These are phyloP conservation scores for Fraxinus angustifolia DNA, from an alignment of 305 asterid species.

Conservation along the genomic window DNA sequence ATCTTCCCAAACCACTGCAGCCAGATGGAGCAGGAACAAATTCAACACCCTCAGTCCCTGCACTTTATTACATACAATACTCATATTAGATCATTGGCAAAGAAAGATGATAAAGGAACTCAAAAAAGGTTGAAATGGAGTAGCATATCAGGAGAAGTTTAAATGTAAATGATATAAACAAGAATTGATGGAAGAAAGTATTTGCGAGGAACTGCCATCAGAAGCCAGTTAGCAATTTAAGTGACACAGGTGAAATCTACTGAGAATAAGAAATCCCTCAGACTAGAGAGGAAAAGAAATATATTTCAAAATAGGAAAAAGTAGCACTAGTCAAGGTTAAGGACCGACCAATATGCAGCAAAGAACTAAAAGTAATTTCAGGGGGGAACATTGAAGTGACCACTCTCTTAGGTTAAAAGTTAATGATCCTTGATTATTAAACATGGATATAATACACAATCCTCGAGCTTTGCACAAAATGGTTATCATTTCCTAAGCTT, in stretches of 20 bases:
- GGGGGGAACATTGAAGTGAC: not conserved
- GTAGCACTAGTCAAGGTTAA: not conserved
- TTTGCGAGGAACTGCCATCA: not conserved
- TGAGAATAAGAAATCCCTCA: not conserved
- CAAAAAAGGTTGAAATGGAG: not conserved
- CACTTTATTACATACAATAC: constrained; percentile 63
- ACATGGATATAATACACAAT: not conserved
- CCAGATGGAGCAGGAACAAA: constrained; percentile 58
- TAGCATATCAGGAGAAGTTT: not conserved
- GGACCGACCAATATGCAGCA: not conserved
- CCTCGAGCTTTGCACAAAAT: not conserved
- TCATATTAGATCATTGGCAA: constrained; percentile 30
- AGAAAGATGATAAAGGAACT: not conserved
- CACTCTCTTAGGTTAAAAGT: not conserved
- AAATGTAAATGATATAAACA: not conserved
- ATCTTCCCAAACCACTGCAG: constrained; percentile 66
- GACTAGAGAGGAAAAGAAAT: not conserved
- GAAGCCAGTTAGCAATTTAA: not conserved
- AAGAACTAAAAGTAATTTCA: not conserved
- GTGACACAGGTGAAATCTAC: not conserved
- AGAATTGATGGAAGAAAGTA: not conserved
- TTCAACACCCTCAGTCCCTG: constrained; percentile 97
- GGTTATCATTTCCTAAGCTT: not conserved
- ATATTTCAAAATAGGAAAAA: not conserved
- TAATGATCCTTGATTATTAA: not conserved